These are phyloP conservation scores for Wickerhamiella azymoides DNA, from an alignment of 805 yeast genomes.

Conservation along the genomic window DNA sequence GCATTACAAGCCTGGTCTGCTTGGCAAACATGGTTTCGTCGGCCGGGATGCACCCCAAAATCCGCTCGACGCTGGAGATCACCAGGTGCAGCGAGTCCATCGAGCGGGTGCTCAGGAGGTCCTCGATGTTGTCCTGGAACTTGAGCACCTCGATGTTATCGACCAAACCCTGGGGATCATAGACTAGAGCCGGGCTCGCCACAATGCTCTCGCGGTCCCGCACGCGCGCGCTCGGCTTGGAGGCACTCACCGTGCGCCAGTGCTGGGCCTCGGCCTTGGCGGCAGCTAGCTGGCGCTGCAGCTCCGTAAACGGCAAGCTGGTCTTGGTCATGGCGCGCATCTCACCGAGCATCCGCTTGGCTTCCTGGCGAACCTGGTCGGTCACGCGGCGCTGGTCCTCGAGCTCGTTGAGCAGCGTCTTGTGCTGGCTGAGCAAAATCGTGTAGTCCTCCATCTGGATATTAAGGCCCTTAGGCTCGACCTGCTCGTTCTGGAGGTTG, in stretches of 20 bases:
- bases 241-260: constrained; percentile 18
- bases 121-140: constrained; percentile 25
- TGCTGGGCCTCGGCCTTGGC: constrained; percentile 24
- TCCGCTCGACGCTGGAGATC: constrained; percentile 22
- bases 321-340: constrained; percentile 25
- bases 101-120: constrained; percentile 13
- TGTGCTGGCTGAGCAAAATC: constrained; percentile 6
- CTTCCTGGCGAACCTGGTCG: constrained; percentile 28
- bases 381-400: constrained; percentile 22
- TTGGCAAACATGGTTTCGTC: constrained; percentile 9
- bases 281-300: constrained; percentile 16
- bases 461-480: constrained; percentile 2
- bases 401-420: constrained; percentile 12
- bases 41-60: constrained; percentile 20
- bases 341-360: constrained; percentile 25
- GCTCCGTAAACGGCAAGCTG: constrained; percentile 11
- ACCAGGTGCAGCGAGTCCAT: constrained; percentile 24
- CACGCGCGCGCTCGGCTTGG: background rate
- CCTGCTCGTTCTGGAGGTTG: constrained; percentile 3
- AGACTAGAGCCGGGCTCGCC: background rate
- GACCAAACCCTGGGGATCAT: background rate
- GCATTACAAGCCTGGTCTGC: constrained; percentile 32
- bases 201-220: background rate
- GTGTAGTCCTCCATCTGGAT: constrained; percentile 1
- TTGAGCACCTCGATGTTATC: background rate